These are phyloP conservation scores for Phytophthora pluvialis DNA, from an alignment of 352 stramenopile genomes.

Conservation along the genomic window DNA sequence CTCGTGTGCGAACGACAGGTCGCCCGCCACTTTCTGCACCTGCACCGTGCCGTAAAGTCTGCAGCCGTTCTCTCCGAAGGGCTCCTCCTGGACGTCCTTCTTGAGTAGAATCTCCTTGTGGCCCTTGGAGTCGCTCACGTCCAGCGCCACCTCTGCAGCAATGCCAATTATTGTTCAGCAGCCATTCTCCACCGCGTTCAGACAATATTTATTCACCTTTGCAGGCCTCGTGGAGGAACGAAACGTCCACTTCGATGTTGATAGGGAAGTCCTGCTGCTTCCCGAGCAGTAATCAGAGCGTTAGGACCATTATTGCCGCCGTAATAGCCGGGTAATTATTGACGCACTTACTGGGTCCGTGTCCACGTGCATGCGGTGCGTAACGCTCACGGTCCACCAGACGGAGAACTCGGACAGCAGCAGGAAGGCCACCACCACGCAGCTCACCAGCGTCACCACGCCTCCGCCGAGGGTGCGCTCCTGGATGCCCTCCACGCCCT, in stretches of 20 bases:
- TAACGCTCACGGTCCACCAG: conserved; percentile 86
- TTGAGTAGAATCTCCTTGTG: conserved; percentile 85
- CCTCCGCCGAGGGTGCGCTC: conserved; percentile 86
- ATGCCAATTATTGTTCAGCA: conserved; percentile 8
- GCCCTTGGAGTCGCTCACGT: conserved; percentile 87
- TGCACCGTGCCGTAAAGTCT: conserved; percentile 72
- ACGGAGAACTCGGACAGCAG: conserved; percentile 86
- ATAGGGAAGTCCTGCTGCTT: conserved; percentile 87
- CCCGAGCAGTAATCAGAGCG: neutral
- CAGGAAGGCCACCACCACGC: conserved; percentile 70
- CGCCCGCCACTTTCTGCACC: conserved; percentile 83
- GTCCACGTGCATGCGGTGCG: conserved; percentile 90
- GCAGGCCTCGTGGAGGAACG: conserved; percentile 83
- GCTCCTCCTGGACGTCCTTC: conserved; percentile 65
- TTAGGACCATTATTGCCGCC: conserved; percentile 19
- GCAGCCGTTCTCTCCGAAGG: conserved; percentile 73
- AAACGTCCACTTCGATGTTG: conserved; percentile 81
- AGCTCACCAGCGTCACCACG: conserved; percentile 85
- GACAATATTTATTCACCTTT: conserved; percentile 43
- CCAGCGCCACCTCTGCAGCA: conserved; percentile 71
- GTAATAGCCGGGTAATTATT: neutral
- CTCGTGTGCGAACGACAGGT: conserved; percentile 87
- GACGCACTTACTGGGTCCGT: conserved; percentile 63
- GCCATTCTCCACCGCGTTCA: neutral
- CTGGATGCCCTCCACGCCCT: conserved; percentile 91